Conservation (phyloP, 164 flowering plant species). For the Paratinospora sagittata region DNA sequence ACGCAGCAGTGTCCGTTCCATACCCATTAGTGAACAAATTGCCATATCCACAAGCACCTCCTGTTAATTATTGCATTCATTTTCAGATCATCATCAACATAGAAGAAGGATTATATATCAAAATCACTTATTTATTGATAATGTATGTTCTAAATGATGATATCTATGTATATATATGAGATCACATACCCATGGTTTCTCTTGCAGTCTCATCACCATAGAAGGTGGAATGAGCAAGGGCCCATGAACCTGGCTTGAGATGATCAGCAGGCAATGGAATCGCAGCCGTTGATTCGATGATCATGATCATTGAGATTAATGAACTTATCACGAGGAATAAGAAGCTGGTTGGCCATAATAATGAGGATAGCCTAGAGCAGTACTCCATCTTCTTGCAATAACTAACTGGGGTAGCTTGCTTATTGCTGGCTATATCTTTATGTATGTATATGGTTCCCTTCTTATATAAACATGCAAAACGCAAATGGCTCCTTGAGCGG, state of each 20-base stretch:
- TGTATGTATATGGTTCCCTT: no score
- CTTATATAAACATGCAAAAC: neutral
- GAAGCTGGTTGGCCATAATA: no score
- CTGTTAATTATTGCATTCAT: constrained; percentile 21
- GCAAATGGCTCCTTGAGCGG: constrained; percentile 4
- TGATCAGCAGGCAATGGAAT: neutral
- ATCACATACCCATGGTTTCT: constrained; percentile 63
- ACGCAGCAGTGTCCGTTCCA: constrained; percentile 69
- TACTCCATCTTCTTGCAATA: no score
- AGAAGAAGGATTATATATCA: no score
- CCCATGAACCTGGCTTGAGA: constrained; percentile 48
- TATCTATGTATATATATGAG: neutral
- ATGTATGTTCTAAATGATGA: no score
- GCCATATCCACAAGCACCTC: constrained; percentile 98
- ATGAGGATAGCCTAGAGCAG: no score
- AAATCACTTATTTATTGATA: no score
- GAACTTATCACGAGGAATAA: no score
- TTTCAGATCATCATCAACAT: no score
- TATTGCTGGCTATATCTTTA: no score
- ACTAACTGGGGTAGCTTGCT: no score
- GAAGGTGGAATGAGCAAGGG: constrained; percentile 71
- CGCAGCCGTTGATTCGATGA: constrained; percentile 2
- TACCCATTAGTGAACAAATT: constrained; percentile 59
- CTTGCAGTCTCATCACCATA: constrained; percentile 84
- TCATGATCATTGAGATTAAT: neutral